Conservation (phyloP, 139 green algal genomes). For the Tetradesmus obliquus region DNA sequence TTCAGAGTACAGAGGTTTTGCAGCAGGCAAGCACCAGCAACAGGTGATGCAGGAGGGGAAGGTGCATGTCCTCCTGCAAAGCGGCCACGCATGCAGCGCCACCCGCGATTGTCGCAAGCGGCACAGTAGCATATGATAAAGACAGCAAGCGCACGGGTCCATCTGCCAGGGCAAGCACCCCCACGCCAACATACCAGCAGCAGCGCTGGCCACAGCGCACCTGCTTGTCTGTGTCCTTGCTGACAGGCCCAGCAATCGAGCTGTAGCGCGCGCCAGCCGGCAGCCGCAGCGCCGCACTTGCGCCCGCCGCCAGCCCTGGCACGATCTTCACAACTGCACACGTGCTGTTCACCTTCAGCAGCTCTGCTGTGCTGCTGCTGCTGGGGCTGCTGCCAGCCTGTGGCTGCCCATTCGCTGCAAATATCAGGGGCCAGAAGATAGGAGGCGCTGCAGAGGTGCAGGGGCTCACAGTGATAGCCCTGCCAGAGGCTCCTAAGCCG, state of each 20-base stretch:
- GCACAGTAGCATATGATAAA: not conserved
- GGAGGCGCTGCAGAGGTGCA: not conserved
- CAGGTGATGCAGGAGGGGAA: not conserved
- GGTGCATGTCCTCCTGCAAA: not conserved
- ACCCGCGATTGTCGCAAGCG: not conserved
- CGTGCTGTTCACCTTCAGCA: constrained; percentile 9
- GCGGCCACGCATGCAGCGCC: not conserved
- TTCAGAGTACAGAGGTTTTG: not conserved
- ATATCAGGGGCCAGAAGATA: not conserved
- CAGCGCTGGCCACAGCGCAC: not conserved
- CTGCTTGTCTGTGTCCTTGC: not conserved
- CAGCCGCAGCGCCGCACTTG: constrained; percentile 43
- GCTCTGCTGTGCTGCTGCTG: not conserved
- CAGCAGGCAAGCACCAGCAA: not conserved
- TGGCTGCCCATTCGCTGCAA: not conserved
- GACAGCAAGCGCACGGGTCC: not conserved
- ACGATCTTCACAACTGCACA: constrained; percentile 47
- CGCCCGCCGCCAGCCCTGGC: constrained; percentile 24
- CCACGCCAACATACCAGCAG: not conserved
- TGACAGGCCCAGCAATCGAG: constrained; percentile 41
- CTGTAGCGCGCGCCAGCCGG: constrained; percentile 50
- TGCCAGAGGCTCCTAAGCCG: not conserved
- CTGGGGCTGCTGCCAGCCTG: not conserved
- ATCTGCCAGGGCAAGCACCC: not conserved
- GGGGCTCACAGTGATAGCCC: constrained; percentile 10